Evolutionary conservation across 768 basidiomycete genomes (phyloP), one percentile per base, ranked within the genome.

Genomic region (Suillus paluster): DNA sequence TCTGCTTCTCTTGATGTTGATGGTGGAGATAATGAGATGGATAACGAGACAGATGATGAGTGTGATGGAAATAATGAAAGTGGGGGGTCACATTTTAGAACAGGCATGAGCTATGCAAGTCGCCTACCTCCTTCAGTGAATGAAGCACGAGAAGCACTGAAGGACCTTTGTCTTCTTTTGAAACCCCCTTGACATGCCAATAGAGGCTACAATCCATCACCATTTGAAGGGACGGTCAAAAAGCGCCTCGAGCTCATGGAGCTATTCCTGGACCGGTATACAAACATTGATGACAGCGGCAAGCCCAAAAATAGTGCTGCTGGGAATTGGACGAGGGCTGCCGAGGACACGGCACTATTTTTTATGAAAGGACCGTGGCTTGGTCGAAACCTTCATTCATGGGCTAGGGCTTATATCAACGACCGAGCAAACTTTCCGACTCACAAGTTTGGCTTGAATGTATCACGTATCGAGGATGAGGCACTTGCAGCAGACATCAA

Each of bases 381-480:
- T 58, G 62, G 33, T 19, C 23, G 46, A 48, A 38, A 36, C 21
- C 39, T 60, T 25, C 38, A 53, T 38, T 54, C 38, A n/a, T 62
- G 59, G 59, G 48, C 49, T 12, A 60, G 39, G 42, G 49, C 54
- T 30, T 77, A 63, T 52, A 70, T 77, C 15, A 17, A 39, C 10
- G 68, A 75, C 55, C 61, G 64, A 0, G 61, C 34, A 0, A 15
- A 69, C n/a, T 61, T 78, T 7, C 76, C 74, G 0, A 49, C 64
- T 2, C 75, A 74, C 61, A 68, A 64, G n/a, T 77, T 71, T 63
- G 72, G 76, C 1, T 50, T 64, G n/a, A 60, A 73, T 38, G 38
- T 68, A n/a, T 68, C 72, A 0, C 58, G 70, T 49, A 63, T 78
- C 1, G 70, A 66, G 10, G 68, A 78, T 41, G 74, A 75, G 49